Evolutionary conservation across 768 basidiomycete species (phyloP).

Genomic region (Suillus hirtellus): DNA sequence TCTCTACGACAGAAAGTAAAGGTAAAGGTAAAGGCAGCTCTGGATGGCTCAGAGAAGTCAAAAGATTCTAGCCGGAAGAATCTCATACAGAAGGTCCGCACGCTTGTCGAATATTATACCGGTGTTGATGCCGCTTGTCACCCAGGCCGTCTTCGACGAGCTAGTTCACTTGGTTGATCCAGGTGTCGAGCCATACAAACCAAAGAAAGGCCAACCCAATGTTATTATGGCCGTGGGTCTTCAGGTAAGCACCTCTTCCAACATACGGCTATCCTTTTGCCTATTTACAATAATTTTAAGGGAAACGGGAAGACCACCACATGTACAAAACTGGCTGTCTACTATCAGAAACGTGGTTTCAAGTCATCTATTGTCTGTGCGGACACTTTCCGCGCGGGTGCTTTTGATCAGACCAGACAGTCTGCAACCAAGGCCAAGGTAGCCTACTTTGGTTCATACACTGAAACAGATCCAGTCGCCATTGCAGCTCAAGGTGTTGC

Average conservation of each 20-base stretch:
- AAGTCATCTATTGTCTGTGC: conserved; percentile 98
- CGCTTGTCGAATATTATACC: neutral
- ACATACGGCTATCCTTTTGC: neutral
- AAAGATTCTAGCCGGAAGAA: conserved; percentile 84
- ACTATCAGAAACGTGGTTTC: conserved; percentile 96
- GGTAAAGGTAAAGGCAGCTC: conserved; percentile 78
- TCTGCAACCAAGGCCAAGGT: conserved; percentile 99
- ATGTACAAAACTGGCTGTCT: conserved; percentile 96
- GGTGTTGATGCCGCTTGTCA: conserved; percentile 17
- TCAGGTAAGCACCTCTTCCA: conserved; percentile 55
- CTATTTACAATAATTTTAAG: conserved; percentile 39
- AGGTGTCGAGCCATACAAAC: conserved; percentile 93
- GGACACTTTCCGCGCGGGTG: conserved; percentile 98
- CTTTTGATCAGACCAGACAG: conserved; percentile 98
- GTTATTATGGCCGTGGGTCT: conserved; percentile 98
- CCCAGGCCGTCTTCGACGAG: conserved; percentile 93
- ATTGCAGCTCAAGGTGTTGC: conserved; percentile 93
- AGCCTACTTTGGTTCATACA: conserved; percentile 98
- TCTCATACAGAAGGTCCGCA: conserved; percentile 83
- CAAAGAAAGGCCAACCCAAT: conserved; percentile 91
- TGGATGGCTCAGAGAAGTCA: conserved; percentile 72
- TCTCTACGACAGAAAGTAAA: conserved; percentile 88
- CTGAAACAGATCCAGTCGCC: conserved; percentile 95
- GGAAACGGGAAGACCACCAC: conserved; percentile 99
- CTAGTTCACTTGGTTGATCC: conserved; percentile 94